Evolutionary conservation across 805 yeast species (phyloP), one percentile per base, ranked within the genome.

Genomic region (Saccharomycopsis oosterbeekiorum): DNA sequence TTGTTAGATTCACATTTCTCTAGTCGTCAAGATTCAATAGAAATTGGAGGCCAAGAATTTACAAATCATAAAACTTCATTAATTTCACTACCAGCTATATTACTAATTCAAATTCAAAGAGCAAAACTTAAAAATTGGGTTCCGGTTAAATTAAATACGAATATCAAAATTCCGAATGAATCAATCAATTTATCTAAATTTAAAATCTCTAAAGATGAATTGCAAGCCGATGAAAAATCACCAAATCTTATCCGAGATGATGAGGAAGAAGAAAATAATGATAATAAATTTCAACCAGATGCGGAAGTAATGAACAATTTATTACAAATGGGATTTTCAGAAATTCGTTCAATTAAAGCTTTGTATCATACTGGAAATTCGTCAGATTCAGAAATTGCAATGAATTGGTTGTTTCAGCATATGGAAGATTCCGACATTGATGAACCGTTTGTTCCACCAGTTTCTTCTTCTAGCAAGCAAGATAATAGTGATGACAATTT

Each of bases 371-470:
- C 96, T 0, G 93, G 90, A 0, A 91, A 91, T 67, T 65, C 71
- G 0, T 67, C 74, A 0, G 67, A 72, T 50, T 68, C 75, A 0
- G 97, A 93, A 65, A 78, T 78, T 5, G 97, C 97, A 0, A 84
- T 88, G 88, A 88, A 89, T 67, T 89, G 97, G 96, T 70, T 94
- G 5, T 86, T 94, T 69, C 87, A 80, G 21, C 96, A 92, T 69
- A 83, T 90, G 85, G 97, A 92, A 26, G 97, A 89, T 70, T 70
- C 84, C 1, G 87, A 82, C 67, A 80, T 92, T 54, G 96, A 92
- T 70, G 83, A 74, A 6, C 86, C 89, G 1, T 77, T 87, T 26
- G 73, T 66, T 1, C 68, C 73, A 1, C 74, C 63, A 37, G 67
- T 62, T 14, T 56, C 65, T 24, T 6, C 42, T 34, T 19, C 62